phyloP scores from a whole-genome alignment of 306 rosid genomes.

The cucumber (Cucumis sativus) region Cucumber_9930_V3 NC_026661.2:929001-929500 shows the following conservation, averaged over 20 bases:
- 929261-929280: no score
- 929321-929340: neutral
- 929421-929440: neutral
- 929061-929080: neutral
- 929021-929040: neutral
- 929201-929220: neutral
- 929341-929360: neutral
- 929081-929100: neutral
- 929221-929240: neutral
- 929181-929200: neutral
- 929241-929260: no score
- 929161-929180: neutral
- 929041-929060: neutral
- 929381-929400: neutral
- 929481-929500: neutral
- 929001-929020: neutral
- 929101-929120: neutral
- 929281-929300: no score
- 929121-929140: neutral
- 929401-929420: neutral
- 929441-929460: neutral
- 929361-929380: neutral
- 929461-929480: neutral
- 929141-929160: neutral
- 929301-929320: neutral